phyloP scores from a whole-genome alignment of 192 early-diverging fungal species.

The Linnemannia exigua region DNA sequence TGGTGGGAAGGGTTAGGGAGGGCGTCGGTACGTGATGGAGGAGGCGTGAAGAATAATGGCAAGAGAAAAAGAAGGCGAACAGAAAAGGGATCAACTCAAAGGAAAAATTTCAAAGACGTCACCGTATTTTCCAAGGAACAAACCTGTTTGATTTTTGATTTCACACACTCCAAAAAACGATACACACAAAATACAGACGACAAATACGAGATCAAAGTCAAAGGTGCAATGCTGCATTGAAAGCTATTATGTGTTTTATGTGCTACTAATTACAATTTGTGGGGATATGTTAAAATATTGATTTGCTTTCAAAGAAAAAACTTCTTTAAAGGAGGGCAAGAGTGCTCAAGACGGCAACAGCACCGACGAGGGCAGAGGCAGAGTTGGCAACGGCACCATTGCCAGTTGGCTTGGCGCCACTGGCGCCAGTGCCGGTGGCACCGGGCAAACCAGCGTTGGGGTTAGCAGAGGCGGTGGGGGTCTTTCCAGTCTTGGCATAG shows the following conservation, averaged over 20 bases:
- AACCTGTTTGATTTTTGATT: no score
- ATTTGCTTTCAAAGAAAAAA: neutral
- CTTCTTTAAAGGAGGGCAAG: slow-evolving; percentile 25
- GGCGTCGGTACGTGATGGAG: slow-evolving; percentile 2
- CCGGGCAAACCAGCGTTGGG: neutral
- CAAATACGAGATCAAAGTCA: neutral
- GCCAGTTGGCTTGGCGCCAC: neutral
- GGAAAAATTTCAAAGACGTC: neutral
- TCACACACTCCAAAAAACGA: neutral
- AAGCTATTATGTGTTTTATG: neutral
- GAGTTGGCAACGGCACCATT: slow-evolving; percentile 2
- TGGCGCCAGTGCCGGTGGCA: neutral
- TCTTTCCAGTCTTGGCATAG: neutral
- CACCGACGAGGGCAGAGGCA: slow-evolving; percentile 27
- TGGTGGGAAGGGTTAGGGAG: neutral
- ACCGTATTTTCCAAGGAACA: neutral
- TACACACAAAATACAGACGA: no score
- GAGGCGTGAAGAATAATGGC: neutral
- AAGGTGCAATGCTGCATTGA: neutral
- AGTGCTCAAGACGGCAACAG: slow-evolving; percentile 12
- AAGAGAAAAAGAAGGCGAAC: neutral
- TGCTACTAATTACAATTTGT: slow-evolving; percentile 3
- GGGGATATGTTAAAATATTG: neutral
- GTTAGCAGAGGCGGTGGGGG: no score
- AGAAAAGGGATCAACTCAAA: neutral